A percentile compares a stretch with the other conserved stretches of the same genome.
phyloP scores from a whole-genome alignment of 495 filamentous ascomycete species.

The Penicillium salamii region DNA sequence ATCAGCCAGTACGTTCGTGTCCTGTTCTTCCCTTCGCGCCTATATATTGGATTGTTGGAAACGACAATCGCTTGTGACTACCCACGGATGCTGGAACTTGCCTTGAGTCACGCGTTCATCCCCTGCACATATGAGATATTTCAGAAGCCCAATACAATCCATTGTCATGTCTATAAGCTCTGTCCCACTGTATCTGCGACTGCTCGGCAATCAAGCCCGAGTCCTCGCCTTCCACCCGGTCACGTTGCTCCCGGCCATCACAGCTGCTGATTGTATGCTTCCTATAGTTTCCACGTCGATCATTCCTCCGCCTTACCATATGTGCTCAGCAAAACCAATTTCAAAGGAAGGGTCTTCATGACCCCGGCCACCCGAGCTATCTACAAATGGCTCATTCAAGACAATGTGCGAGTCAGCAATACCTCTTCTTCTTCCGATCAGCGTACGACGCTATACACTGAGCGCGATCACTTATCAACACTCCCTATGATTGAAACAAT shows the following conservation, averaged over 20 bases:
- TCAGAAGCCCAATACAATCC: slow-evolving; percentile 32
- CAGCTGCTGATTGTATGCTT: slow-evolving; percentile 22
- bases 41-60: not conserved
- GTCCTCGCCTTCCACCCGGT: not conserved
- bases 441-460: slow-evolving; percentile 80
- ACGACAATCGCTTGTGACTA: not conserved
- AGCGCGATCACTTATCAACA: slow-evolving; percentile 88
- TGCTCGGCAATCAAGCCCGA: not conserved
- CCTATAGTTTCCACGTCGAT: slow-evolving; percentile 87
- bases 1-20: slow-evolving; percentile 86
- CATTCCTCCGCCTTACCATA: slow-evolving; percentile 96
- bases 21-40: slow-evolving; percentile 4
- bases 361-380: slow-evolving; percentile 98
- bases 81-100: not conserved
- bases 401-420: slow-evolving; percentile 84
- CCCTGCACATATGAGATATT: slow-evolving; percentile 25
- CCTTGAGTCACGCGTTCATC: not conserved
- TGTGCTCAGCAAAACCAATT: slow-evolving; percentile 95
- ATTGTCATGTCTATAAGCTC: slow-evolving; percentile 17
- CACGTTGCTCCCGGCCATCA: not conserved
- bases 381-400: slow-evolving; percentile 98
- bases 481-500: slow-evolving; percentile 94
- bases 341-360: slow-evolving; percentile 96
- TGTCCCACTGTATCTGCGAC: slow-evolving; percentile 23
- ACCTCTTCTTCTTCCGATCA: slow-evolving; percentile 71